Evolutionary conservation across 148 eudicot genomes (phyloP), one percentile per base, ranked within the genome.

Genomic region (Fagopyrum homotropicum): DNA sequence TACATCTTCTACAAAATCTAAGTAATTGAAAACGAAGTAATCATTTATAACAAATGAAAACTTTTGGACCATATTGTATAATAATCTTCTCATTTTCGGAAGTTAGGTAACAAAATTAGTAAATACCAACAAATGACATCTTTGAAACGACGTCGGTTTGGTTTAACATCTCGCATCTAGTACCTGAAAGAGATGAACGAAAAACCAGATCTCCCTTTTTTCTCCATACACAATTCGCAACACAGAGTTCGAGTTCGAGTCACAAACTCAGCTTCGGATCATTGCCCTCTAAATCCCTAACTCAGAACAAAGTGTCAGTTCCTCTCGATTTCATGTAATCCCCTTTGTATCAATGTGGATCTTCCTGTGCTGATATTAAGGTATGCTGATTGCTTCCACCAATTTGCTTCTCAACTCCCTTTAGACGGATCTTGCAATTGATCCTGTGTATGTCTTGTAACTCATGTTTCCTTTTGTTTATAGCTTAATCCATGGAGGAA

Each of bases 261-360:
- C 50, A 45, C 73, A 7, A 45, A 61, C 73, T 70, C 73, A 16
- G 73, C 73, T 70, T 50, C 50, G 45, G 22, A 43, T 64, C 44
- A 64, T 15, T 30, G 14, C 70, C 70, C 45, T n/a, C 51, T 47
- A 50, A 50, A 70, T 70, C 14, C 73, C 51, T 45, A n/a, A 47
- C 73, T 70, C 73, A 47, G 51, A 43, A 10, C 64, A 19, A 35
- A 35, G 44, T 63, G 44, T 63, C 69, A 15, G 69, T 63, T 63
- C 26, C 49, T 17, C 52, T 70, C 51, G 14, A 45, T 44, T 50
- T 16, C 52, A 45, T 44, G 30, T 70, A 50, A 44, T 70, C 26
- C 12, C 30, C 49, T n/a, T 45, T 44, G 30, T 70, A 16, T 70
- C 52, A 44, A 47, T 45, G 49, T 45, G 51, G 73, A 44, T 70